Evolutionary conservation across 306 rosid genomes (phyloP).

Genomic region (Medicago ruthenica): DNA sequence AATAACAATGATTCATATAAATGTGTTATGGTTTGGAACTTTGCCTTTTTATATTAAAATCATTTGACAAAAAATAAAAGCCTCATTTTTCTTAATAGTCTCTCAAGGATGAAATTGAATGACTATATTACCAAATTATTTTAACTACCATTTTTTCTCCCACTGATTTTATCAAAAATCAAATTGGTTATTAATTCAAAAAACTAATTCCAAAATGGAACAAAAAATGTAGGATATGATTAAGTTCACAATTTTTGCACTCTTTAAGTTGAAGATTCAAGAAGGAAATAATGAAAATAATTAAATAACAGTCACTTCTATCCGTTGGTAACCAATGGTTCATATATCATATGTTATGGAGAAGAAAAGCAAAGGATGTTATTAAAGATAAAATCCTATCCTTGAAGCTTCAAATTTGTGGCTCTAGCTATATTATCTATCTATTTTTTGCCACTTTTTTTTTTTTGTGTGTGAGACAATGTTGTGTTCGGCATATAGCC

Average conservation of each 20-base stretch:
- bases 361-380: slow-evolving; percentile 42
- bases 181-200: neutral
- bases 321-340: slow-evolving; percentile 48
- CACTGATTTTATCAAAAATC: neutral
- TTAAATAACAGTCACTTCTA: neutral
- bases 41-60: too few species aligned
- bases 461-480: neutral
- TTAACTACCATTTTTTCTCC: slow-evolving; percentile 13
- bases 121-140: neutral
- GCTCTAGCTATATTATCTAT: slow-evolving; percentile 13
- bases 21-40: too few species aligned
- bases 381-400: slow-evolving; percentile 66
- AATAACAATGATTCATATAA: too few species aligned
- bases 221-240: neutral
- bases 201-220: neutral
- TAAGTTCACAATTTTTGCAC: neutral
- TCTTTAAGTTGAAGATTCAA: neutral
- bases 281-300: neutral
- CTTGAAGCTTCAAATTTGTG: slow-evolving; percentile 50
- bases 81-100: neutral
- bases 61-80: too few species aligned
- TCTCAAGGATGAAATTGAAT: neutral
- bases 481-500: neutral
- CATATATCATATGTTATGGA: slow-evolving; percentile 41
- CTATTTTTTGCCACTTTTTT: slow-evolving; percentile 2